A percentile compares a stretch with the other conserved stretches of the same genome.
Evolutionary conservation across 257 asterid species (phyloP).

Genomic region (Fraxinus quadrangulata): DNA sequence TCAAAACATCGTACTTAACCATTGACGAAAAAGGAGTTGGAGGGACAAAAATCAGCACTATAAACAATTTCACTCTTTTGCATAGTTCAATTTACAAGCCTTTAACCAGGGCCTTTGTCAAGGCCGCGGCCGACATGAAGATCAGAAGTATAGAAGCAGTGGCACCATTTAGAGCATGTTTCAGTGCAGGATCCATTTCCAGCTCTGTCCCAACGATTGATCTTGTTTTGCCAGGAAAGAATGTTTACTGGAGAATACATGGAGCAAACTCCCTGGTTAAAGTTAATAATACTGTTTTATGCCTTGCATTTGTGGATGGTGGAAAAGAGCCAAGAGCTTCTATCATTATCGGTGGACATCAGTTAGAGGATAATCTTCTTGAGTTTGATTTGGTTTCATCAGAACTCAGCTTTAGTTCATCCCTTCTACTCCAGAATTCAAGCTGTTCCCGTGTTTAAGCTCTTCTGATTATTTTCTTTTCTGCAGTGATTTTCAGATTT

Average conservation of each 20-base stretch:
- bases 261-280: conserved; percentile 55
- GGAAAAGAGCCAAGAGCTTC: conserved; percentile 39
- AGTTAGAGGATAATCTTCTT: conserved; percentile 49
- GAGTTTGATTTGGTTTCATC: conserved; percentile 52
- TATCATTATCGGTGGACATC: conserved; percentile 50
- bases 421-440: conserved; percentile 38
- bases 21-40: conserved; percentile 24
- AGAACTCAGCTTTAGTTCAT: conserved; percentile 44
- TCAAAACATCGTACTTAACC: conserved; percentile 22
- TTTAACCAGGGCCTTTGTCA: conserved; percentile 39
- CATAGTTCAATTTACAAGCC: conserved; percentile 47
- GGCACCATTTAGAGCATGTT: conserved; percentile 57
- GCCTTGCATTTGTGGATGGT: conserved; percentile 61
- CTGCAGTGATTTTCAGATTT: neutral
- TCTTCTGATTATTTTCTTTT: neutral
- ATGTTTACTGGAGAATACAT: conserved; percentile 43
- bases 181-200: conserved; percentile 31
- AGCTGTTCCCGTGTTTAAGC: conserved; percentile 35
- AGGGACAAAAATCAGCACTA: conserved; percentile 35
- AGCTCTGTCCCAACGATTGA: conserved; percentile 43
- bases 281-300: conserved; percentile 39
- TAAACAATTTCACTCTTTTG: conserved; percentile 42
- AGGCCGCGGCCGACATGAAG: conserved; percentile 38
- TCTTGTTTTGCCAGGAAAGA: conserved; percentile 42
- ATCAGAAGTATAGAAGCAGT: conserved; percentile 46